Percentiles rank a stretch among this genome's conserved stretches.
Conservation (phyloP, 768 basidiomycete genomes). For the Crucibulum laeve region DNA sequence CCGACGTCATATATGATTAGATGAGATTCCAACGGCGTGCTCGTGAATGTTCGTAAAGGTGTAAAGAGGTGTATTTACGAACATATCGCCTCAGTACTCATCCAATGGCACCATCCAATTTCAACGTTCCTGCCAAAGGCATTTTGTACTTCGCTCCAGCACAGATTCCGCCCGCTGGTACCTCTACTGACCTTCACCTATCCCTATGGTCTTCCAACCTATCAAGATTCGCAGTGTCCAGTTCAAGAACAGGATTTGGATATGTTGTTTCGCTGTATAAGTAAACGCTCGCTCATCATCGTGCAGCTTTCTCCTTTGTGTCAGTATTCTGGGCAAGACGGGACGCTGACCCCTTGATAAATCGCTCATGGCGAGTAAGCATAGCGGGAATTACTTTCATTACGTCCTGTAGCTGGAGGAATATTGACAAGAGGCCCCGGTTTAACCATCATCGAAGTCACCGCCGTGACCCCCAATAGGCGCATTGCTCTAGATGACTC, state of each 20-base stretch:
- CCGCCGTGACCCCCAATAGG: slow-evolving; percentile 48
- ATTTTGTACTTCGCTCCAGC: slow-evolving; percentile 43
- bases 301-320: slow-evolving; percentile 36
- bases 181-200: slow-evolving; percentile 35
- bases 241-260: slow-evolving; percentile 6
- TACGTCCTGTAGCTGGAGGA: slow-evolving; percentile 32
- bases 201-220: slow-evolving; percentile 12
- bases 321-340: slow-evolving; percentile 40
- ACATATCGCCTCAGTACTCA: no score
- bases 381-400: background rate
- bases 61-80: no score
- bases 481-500: slow-evolving; percentile 59
- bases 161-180: slow-evolving; percentile 39
- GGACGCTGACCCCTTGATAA: slow-evolving; percentile 38
- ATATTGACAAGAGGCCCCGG: slow-evolving; percentile 50
- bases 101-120: no score
- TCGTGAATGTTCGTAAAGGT: no score
- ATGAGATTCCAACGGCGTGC: no score
- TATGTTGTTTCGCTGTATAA: background rate
- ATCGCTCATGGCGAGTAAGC: slow-evolving; percentile 26
- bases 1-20: no score
- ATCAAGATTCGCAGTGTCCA: background rate
- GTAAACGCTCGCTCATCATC: background rate
- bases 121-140: slow-evolving; percentile 30
- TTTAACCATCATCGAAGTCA: slow-evolving; percentile 58